Percentiles rank a stretch among this genome's conserved stretches.
These are phyloP conservation scores for Candida broadrunensis DNA, from an alignment of 805 yeast species.

Conservation along the genomic window DNA sequence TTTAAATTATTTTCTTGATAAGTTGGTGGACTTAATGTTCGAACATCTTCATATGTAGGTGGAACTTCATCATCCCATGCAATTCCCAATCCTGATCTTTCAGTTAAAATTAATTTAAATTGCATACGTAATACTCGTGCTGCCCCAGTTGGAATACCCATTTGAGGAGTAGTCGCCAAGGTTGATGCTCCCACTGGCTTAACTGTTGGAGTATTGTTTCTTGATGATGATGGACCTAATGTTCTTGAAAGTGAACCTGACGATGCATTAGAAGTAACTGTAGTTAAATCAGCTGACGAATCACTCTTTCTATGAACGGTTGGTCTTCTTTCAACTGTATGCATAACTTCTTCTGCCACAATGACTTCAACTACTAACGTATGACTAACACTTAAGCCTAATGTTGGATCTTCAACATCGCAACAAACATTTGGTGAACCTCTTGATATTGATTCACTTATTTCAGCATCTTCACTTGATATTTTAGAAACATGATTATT, in stretches of 20 bases:
- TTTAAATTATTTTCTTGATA: constrained; percentile 35
- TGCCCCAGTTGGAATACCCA: constrained; percentile 87
- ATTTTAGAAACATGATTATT: constrained; percentile 43
- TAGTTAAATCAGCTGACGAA: constrained; percentile 16
- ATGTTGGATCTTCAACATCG: constrained; percentile 76
- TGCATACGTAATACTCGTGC: constrained; percentile 96
- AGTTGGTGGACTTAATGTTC: constrained; percentile 82
- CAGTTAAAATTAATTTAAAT: constrained; percentile 78
- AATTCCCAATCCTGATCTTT: constrained; percentile 91
- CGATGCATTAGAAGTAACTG: constrained; percentile 21
- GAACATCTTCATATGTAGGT: constrained; percentile 86
- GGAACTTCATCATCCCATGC: constrained; percentile 99
- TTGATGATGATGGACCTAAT: constrained; percentile 7
- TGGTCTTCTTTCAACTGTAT: constrained; percentile 18
- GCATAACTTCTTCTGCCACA: constrained; percentile 86
- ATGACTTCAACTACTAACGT: constrained; percentile 79
- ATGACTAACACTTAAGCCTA: constrained; percentile 78
- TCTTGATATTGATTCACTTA: constrained; percentile 11
- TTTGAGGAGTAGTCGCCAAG: constrained; percentile 11
- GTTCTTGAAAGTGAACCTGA: constrained; percentile 2
- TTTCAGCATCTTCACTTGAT: constrained; percentile 34
- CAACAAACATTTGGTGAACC: constrained; percentile 59
- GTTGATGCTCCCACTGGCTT: background rate
- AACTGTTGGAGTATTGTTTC: constrained; percentile 12
- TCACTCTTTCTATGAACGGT: background rate